Conservation (phyloP, 306 rosid genomes). For the Luffa aegyptiaca region DNA sequence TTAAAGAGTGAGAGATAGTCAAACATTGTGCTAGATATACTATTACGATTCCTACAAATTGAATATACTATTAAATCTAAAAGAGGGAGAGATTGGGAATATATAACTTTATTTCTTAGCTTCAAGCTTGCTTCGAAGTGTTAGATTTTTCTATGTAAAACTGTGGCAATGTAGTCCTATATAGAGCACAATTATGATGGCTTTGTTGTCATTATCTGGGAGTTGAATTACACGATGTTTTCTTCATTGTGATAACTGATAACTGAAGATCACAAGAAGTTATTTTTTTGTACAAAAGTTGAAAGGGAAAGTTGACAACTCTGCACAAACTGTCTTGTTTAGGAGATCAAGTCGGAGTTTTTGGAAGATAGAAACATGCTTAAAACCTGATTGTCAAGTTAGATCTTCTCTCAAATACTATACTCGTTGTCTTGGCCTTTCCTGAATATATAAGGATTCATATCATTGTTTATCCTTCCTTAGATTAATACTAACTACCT, state of each 20-base stretch:
- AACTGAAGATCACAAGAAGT: not conserved
- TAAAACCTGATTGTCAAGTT: not conserved
- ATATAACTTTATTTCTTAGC: not conserved
- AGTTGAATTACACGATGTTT: not conserved
- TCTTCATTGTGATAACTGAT: not conserved
- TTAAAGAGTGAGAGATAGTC: not conserved
- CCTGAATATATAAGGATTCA: not conserved
- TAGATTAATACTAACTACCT: not conserved
- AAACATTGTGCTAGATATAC: slow-evolving; percentile 7
- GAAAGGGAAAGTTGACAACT: not conserved
- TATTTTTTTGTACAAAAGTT: not conserved
- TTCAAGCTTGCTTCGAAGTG: not conserved
- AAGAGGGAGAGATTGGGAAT: not conserved
- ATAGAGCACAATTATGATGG: not conserved
- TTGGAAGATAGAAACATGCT: not conserved
- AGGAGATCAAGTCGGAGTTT: not conserved
- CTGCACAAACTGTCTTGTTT: not conserved
- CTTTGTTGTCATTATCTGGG: not conserved
- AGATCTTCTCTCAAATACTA: not conserved
- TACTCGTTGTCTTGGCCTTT: not conserved
- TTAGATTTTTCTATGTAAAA: not conserved
- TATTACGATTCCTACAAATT: not conserved
- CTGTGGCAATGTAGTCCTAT: not conserved
- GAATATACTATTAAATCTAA: not conserved
- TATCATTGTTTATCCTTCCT: not conserved